Base-by-base conservation (phyloP, 768 basidiomycete genomes). In the Cantharellus anzutake region DNA sequence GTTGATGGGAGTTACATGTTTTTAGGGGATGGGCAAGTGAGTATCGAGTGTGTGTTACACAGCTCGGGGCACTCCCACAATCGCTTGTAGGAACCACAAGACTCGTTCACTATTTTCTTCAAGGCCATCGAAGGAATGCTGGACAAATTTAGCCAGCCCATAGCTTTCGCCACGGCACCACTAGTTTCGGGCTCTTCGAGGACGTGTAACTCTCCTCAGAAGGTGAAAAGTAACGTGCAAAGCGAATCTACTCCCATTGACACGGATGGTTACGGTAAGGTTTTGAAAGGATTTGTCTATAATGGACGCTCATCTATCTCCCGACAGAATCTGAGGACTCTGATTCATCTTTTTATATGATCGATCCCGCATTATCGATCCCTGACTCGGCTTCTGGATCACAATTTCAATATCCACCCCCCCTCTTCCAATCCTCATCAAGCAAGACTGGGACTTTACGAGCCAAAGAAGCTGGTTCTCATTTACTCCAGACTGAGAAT, bases 1-100 rank as follows among this genome's bases (percentile, higher is more conserved):
- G 84, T 85, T 1, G 88, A 89, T 53, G 88, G 90, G 67, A 90
- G 88, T 0, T 91, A 90, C 65, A 88, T 91, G 87, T 75, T 91
- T 73, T 90, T 2, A 86, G 85, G 16, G 86, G 88, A 68, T 77
- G 80, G 64, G 84, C 86, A 66, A 65, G 80, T 41, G 14, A 37
- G 11, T 7, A 11, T 37, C 35, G 52, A 11, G 38, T 37, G 52
- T 57, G 14, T 7, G 7, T 55, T 7, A 11, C 52, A 11, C 34
- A 55, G 37, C 7, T 11, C 52, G 37, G 16, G 37, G 37, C 11
- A 40, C 1, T 57, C 5, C 16, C 5, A 40, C 7, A 57, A 41
- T 57, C 11, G 52, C 7, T 53, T 84, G 84, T 82, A 82, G 61
- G 88, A 91, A 66, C 82, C 86, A 2, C 80, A 83, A 3, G 88